phyloP scores from a whole-genome alignment of 2,329 filamentous ascomycete genomes.

The Boeremia lycopersici region DNA sequence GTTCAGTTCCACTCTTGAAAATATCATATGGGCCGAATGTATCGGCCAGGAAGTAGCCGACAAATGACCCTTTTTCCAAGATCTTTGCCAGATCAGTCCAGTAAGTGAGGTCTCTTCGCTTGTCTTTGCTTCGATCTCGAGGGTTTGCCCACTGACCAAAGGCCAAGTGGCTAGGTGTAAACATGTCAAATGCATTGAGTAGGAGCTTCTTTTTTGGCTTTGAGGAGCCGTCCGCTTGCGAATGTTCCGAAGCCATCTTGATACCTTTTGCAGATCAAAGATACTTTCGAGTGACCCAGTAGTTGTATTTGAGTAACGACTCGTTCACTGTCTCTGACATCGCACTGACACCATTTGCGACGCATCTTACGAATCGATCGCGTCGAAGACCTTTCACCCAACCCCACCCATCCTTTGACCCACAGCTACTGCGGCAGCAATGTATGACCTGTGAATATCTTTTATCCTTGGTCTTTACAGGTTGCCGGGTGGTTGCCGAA shows the following conservation, averaged over 20 bases:
- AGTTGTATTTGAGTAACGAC: not conserved
- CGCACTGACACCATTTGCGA: not conserved
- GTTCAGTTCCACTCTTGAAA: conserved; percentile 56
- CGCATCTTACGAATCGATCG: not conserved
- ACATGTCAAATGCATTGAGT: conserved; percentile 48
- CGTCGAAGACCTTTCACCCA: not conserved
- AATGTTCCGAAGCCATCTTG: not conserved
- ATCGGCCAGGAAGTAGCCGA: conserved; percentile 44
- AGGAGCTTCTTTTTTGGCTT: conserved; percentile 43
- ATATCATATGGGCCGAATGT: conserved; percentile 69
- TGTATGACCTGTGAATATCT: not conserved
- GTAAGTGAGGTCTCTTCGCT: conserved; percentile 26
- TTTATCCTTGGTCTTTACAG: not conserved
- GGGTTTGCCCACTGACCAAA: conserved; percentile 23
- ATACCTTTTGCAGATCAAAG: not conserved
- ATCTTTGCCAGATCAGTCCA: conserved; percentile 40
- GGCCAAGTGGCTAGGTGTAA: conserved; percentile 11
- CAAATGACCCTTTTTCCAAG: conserved; percentile 37
- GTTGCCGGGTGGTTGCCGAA: not conserved
- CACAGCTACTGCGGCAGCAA: not conserved
- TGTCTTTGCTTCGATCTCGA: conserved; percentile 19
- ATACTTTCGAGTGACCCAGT: not conserved
- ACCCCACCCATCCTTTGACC: not conserved
- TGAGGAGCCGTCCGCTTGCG: not conserved
- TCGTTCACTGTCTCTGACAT: not conserved